These are phyloP conservation scores for Phyllostachys edulis DNA, from an alignment of 176 grass and related monocot genomes.

Conservation along the genomic window DNA sequence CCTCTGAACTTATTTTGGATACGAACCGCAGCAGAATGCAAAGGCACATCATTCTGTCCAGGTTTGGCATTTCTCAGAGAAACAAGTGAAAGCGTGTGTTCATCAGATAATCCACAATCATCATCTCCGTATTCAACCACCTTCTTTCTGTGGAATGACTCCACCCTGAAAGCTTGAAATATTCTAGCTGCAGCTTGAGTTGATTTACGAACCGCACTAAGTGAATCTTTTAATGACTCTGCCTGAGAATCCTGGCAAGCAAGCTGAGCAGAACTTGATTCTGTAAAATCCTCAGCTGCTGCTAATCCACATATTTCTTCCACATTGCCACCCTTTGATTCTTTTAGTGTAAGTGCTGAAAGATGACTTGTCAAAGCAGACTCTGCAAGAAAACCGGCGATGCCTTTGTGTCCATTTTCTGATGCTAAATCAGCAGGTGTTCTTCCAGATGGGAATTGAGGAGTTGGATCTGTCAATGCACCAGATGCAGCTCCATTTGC, in stretches of 20 bases:
- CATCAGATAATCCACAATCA: conserved; percentile 77
- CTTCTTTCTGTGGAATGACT: conserved; percentile 98
- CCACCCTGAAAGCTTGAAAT: conserved; percentile 94
- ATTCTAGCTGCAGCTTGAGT: conserved; percentile 95
- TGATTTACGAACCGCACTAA: conserved; percentile 89
- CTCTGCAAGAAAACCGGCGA: conserved; percentile 94
- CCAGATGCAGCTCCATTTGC: conserved; percentile 78
- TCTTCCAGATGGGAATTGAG: conserved; percentile 77
- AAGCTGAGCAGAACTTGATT: conserved; percentile 44
- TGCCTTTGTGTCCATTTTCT: conserved; percentile 92
- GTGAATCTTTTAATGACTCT: conserved; percentile 77
- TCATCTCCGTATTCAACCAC: conserved; percentile 76
- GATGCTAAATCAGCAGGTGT: conserved; percentile 97
- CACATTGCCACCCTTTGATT: conserved; percentile 53
- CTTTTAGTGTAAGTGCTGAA: conserved; percentile 69
- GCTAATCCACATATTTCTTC: conserved; percentile 42
- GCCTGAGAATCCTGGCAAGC: conserved; percentile 50
- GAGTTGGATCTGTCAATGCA: conserved; percentile 83
- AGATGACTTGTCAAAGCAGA: conserved; percentile 96
- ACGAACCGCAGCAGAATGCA: conserved; percentile 76
- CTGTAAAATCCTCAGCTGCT: conserved; percentile 37
- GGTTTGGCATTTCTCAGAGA: conserved; percentile 62
- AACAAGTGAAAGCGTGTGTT: conserved; percentile 76
- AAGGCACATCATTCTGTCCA: conserved; percentile 62
- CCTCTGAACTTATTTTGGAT: conserved; percentile 99